These are phyloP conservation scores for Fusarium ramigenum DNA, from an alignment of 2,329 filamentous ascomycete species.

Conservation along the genomic window DNA sequence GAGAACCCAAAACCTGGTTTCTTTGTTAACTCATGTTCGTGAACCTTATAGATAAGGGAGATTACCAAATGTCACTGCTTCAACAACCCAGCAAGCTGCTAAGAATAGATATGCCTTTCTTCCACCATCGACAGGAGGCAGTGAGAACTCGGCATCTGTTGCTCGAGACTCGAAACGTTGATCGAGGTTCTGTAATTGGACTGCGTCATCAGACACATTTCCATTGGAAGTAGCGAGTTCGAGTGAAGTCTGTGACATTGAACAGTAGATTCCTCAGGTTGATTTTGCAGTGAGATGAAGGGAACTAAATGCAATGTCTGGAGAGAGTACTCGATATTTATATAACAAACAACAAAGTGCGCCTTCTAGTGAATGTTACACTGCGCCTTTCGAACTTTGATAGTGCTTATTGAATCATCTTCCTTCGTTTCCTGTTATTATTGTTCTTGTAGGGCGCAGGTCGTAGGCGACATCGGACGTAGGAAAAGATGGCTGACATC, in stretches of 20 bases:
- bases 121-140: slow-evolving; percentile 50
- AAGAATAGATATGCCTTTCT: slow-evolving; percentile 50
- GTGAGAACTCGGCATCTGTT: slow-evolving; percentile 28
- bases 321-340: neutral
- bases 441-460: slow-evolving; percentile 18
- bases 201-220: neutral
- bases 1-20: slow-evolving; percentile 67
- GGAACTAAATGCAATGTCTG: neutral
- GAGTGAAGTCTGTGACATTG: slow-evolving; percentile 13
- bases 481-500: neutral
- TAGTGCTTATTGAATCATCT: neutral
- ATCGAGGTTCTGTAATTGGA: neutral
- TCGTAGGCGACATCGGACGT: slow-evolving; percentile 8
- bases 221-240: neutral
- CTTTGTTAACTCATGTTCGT: neutral
- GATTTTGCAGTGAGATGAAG: neutral
- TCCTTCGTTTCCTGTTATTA: neutral
- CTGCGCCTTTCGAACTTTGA: neutral
- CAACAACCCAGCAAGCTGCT: slow-evolving; percentile 36
- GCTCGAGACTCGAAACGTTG: neutral
- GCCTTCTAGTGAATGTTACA: neutral
- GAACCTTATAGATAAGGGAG: no score
- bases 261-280: rapidly evolving
- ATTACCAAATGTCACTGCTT: slow-evolving; percentile 32
- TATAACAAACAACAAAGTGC: neutral